phyloP scores from a whole-genome alignment of 2,329 filamentous ascomycete genomes.

The Phaeosphaeriaceae sp. region DNA sequence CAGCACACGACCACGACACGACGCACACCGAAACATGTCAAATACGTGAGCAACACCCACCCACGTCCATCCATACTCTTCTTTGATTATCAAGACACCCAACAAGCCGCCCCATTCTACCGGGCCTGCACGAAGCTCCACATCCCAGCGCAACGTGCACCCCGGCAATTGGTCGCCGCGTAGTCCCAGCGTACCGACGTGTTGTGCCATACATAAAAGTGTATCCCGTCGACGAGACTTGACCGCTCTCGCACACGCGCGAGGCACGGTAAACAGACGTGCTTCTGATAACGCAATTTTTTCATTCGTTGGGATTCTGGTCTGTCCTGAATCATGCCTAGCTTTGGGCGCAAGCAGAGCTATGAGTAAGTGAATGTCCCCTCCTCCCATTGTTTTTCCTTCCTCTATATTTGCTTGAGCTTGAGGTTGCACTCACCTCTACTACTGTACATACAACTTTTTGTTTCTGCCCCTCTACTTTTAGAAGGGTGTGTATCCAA shows the following conservation, averaged over 20 bases:
- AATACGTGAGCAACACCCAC: slow-evolving; percentile 2
- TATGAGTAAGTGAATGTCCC: slow-evolving; percentile 44
- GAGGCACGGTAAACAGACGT: background rate
- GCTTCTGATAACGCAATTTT: slow-evolving; percentile 5
- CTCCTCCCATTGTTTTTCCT: slow-evolving; percentile 16
- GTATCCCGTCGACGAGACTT: slow-evolving; percentile 5
- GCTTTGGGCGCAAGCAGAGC: slow-evolving; percentile 49
- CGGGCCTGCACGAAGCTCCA: slow-evolving; percentile 11
- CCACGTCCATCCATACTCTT: background rate
- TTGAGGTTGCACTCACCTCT: slow-evolving; percentile 8
- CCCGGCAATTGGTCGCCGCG: slow-evolving; percentile 18
- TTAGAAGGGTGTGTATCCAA: background rate
- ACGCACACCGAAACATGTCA: slow-evolving; percentile 1
- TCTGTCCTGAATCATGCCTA: slow-evolving; percentile 41
- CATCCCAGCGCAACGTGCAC: slow-evolving; percentile 19
- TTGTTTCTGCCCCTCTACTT: background rate
- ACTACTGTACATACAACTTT: background rate
- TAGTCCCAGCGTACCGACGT: slow-evolving; percentile 7
- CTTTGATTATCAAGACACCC: background rate
- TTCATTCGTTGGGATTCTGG: slow-evolving; percentile 4
- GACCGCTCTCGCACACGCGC: slow-evolving; percentile 5
- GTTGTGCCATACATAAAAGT: slow-evolving; percentile 16
- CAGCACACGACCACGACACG: slow-evolving; percentile 2
- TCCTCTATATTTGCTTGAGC: background rate
- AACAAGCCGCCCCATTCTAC: slow-evolving; percentile 3